Base-by-base conservation (phyloP, 371 early-diverging fungal genomes). In the Mortierella sp. region DNA sequence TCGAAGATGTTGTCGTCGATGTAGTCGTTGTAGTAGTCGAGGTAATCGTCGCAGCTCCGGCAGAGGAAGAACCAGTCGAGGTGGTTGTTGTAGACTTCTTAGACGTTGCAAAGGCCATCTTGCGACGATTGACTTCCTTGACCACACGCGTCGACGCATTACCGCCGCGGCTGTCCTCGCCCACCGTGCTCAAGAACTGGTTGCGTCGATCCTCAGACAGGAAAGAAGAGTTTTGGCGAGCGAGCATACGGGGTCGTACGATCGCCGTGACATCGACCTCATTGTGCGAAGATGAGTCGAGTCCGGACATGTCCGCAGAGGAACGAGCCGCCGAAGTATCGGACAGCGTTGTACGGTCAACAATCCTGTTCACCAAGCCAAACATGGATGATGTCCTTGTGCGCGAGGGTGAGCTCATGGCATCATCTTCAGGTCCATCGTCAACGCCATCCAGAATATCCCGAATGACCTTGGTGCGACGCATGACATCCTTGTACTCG, bases 111-210 rank as follows among this genome's bases (percentile, higher is more conserved):
- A 83, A 83, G 13, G 79, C 73, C 79, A 78, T 73, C 64, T 58
- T 75, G 22, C 83, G 78, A 11, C 79, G 79, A 22, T 78, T 83
- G 34, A 74, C 79, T 9, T 83, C 83, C 58, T 77, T 77, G n/a
- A 76, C 79, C 24, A 78, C 69, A 24, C 75, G 64, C 34, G 64
- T 68, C 0, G 70, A 63, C 0, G 67, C 65, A 14, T 67, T 74
- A 0, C 55, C 61, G 19, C 72, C 72, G 5, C 79, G 70, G 44
- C 63, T 63, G 13, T 83, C 83, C 26, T 83, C 83, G 31, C 83
- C 73, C 0, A 83, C 76, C 2, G 83, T 69, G 37, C 73, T 71
- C 41, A 83, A 31, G 64, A 83, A 83, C 22, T 68, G 64, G 0
- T 37, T 63, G 4, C 73, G 68, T 44, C 83, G 66, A 41, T 83